Conservation (phyloP, 805 yeast genomes). For the Yarrowia phangngaensis region DNA sequence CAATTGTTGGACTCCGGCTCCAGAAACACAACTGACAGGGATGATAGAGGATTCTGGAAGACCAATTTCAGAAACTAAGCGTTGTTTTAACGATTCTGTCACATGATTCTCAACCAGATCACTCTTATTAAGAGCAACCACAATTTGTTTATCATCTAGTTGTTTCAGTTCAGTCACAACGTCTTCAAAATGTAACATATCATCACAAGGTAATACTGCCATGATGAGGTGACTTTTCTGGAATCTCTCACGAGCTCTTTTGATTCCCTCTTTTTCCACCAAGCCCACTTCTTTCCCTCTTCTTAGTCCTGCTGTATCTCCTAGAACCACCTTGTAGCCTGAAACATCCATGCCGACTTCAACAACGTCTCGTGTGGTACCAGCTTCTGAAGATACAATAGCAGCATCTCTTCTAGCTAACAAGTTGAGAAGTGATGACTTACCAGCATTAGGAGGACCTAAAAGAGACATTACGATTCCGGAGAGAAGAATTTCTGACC, state of each 20-base stretch:
- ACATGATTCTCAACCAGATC: constrained; percentile 31
- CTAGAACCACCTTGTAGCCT: constrained; percentile 78
- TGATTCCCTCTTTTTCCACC: constrained; percentile 78
- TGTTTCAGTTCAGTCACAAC: constrained; percentile 27
- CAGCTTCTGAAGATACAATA: constrained; percentile 85
- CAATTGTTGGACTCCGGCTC: constrained; percentile 54
- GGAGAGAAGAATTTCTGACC: constrained; percentile 52
- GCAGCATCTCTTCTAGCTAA: constrained; percentile 78
- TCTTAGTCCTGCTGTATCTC: constrained; percentile 93
- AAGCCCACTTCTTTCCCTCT: background rate
- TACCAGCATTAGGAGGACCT: constrained; percentile 97
- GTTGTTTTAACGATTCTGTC: background rate
- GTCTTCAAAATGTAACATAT: constrained; percentile 23
- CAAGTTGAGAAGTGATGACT: constrained; percentile 77
- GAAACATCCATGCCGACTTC: constrained; percentile 75
- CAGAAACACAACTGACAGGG: constrained; percentile 57
- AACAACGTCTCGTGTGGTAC: constrained; percentile 87
- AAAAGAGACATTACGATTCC: constrained; percentile 72
- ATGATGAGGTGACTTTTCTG: constrained; percentile 61
- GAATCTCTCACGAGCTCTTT: constrained; percentile 63
- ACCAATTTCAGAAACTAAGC: background rate
- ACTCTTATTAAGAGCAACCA: constrained; percentile 39
- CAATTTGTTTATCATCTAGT: constrained; percentile 30
- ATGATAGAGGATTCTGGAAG: constrained; percentile 31
- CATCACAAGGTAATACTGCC: constrained; percentile 45